Base-by-base conservation (phyloP, 2,329 filamentous ascomycete genomes). In the Calonectria hawksworthii region DNA sequence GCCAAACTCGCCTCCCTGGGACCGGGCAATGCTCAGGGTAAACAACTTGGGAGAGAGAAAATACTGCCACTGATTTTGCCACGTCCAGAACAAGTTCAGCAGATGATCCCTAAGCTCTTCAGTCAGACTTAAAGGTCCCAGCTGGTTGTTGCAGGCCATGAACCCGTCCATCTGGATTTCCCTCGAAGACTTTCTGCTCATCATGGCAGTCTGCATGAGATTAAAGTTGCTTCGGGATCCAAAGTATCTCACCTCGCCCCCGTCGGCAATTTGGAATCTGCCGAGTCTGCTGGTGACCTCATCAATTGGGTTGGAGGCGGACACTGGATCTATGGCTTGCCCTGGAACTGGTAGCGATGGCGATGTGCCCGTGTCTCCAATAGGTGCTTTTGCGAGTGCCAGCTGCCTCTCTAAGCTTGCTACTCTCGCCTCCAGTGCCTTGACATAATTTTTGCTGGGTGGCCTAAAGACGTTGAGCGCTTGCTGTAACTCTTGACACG, bases 61-160 rank as follows among this genome's bases (percentile, higher is more conserved):
- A 36, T 81, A 81, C 23, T 77, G 73, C 80, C 80, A 82, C 0
- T 77, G 75, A 16, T 82, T 82, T 47, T 80, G 78, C 81, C 81
- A 82, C 21, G 59, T 52, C 75, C 77, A 82, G 52, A 77, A 82
- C 3, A 82, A 66, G 10, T 76, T 74, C 14, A 82, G 74, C 0
- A 82, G 70, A 30, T 82, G 80, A 9, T 76, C 69, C 36, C 79
- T 74, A 2, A 82, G 73, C 9, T 82, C 80, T 0, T 23, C 36
- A 4, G 34, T 28, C 8, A 67, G 23, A 1, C 76, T 52, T 21
- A 80, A 52, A 52, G 67, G 51, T 50, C 41, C 50, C 34, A 30
- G 21, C 18, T 36, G 30, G n/a, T 16, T 16, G 23, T 23, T 34
- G 13, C 21, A 47, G 2, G 65, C 65, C 18, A 6, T n/a, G 28